These are phyloP conservation scores for Trichophyton equinum DNA, from an alignment of 2,329 filamentous ascomycete species.

Conservation along the genomic window DNA sequence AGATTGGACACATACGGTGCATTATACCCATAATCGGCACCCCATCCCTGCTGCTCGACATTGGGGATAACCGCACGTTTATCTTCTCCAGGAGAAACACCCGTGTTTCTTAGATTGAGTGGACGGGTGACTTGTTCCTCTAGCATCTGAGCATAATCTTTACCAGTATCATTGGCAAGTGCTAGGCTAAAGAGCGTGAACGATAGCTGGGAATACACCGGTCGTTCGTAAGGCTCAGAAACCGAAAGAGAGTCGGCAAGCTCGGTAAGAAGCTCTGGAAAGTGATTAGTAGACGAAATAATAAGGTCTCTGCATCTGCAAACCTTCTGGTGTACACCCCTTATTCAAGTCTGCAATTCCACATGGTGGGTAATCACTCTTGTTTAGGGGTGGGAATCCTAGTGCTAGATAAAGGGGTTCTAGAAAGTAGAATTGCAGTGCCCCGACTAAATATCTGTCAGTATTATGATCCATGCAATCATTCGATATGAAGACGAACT, in stretches of 20 bases:
- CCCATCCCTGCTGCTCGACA: conserved; percentile 23
- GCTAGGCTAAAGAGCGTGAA: conserved; percentile 29
- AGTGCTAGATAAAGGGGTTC: conserved; percentile 24
- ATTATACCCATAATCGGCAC: conserved; percentile 24
- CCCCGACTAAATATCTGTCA: conserved; percentile 15
- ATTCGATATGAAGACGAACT: conserved; percentile 2
- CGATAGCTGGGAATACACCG: conserved; percentile 33
- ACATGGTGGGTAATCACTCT: conserved; percentile 27
- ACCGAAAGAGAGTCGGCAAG: conserved; percentile 23
- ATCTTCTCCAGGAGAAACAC: conserved; percentile 21
- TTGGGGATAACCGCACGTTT: conserved; percentile 25
- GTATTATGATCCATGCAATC: background rate
- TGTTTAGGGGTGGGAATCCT: conserved; percentile 28
- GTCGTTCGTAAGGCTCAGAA: conserved; percentile 21
- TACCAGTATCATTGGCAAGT: conserved; percentile 19
- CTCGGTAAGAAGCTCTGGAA: conserved; percentile 23
- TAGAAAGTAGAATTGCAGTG: conserved; percentile 30
- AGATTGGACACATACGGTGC: conserved; percentile 20
- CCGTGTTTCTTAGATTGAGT: conserved; percentile 18
- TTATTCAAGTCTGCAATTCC: conserved; percentile 27
- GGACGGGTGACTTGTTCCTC: conserved; percentile 18
- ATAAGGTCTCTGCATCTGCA: background rate
- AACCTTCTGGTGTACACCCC: conserved; percentile 25
- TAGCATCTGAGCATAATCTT: conserved; percentile 17
- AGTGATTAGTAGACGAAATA: background rate